Base-by-base conservation (phyloP, 169 alveolate species). In the Perkinsus chesapeaki region DNA sequence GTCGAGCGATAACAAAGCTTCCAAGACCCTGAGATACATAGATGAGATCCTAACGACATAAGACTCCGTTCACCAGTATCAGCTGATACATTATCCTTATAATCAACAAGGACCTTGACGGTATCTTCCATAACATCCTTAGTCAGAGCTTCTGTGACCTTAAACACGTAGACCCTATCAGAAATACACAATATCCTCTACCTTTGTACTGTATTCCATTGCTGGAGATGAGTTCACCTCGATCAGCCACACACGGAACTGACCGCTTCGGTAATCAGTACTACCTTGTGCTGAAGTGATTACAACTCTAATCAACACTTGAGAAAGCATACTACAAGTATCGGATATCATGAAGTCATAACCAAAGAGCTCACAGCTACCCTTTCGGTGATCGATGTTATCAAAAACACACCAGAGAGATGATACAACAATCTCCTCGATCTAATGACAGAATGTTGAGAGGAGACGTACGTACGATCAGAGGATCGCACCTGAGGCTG, bases 131-230 rank as follows among this genome's bases (percentile, higher is more conserved):
- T 92, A 3, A 96, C 97, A 37, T 95, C 92, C 92, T 97, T 96
- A 9, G 97, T 97, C 47, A 97, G 95, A 91, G 93, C 95, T 95
- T 97, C 97, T 31, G 99, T 97, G 3, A 97, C 97, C 82, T 60
- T 60, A 27, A 16, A 34, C 31, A 0, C 82, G 37, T 60, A 7
- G 82, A 27, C 31, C 12, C 7, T 16, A 27, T 23, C 3, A 9
- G 37, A 1, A 23, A 5, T 34, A 23, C 82, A 1, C 27, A 1
- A 9, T 60, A 7, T 34, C 27, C 82, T 34, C 27, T 34, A 60
- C 82, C 47, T 37, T 47, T 3, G 98, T 96, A 34, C 97, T 94
- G 93, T 95, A 96, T 39, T 95, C 96, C 97, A 96, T 95, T 60
- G 96, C 96, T 47, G 98, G 98, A 19, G 97, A 95, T 39, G 96